Evolutionary conservation across 805 yeast species (phyloP), one percentile per base, ranked within the genome.

Genomic region (Cyberlindnera nakhonratchasimensis): DNA sequence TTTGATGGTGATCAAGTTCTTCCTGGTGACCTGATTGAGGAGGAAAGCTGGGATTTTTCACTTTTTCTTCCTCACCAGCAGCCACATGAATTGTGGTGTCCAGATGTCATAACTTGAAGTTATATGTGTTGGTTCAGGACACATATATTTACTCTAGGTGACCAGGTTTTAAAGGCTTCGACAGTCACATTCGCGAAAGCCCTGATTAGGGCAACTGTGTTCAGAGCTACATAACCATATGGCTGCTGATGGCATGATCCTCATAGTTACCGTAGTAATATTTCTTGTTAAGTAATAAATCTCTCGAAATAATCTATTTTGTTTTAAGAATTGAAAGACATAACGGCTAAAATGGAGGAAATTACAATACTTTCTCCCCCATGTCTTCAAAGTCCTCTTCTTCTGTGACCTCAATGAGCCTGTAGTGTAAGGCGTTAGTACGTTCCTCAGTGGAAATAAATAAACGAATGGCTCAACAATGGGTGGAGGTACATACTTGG

Each of bases 321-420:
- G 29, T 8, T 28, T 17, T 10, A n/a, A n/a, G 30, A 28, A 28
- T 4, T 28, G 30, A 28, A 28, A n/a, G n/a, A n/a, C n/a, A n/a
- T n/a, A n/a, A n/a, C n/a, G n/a, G 11, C 11, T 26, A 23, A 8
- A 23, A 6, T 26, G 13, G 11, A 6, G n/a, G 13, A 26, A 11
- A 30, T 38, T 20, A 41, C 31, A 41, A 14, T 16, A 57, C 48
- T 34, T 53, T 50, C 23, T 62, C 69, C 50, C 73, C 77, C 22
- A 82, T 57, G 13, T 74, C 79, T 31, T 79, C 86, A 28, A 84
- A 74, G 40, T 85, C 91, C 29, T 84, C 90, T 43, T 77, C 82
- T 36, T 84, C 89, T 16, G 70, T 76, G 20, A 79, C 55, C 53
- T 82, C 83, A 29, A 82, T 67, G 26, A 83, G 68, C 55, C 80